Conservation (phyloP, 2,329 filamentous ascomycete genomes). For the Phaeoacremonium minimum region DNA sequence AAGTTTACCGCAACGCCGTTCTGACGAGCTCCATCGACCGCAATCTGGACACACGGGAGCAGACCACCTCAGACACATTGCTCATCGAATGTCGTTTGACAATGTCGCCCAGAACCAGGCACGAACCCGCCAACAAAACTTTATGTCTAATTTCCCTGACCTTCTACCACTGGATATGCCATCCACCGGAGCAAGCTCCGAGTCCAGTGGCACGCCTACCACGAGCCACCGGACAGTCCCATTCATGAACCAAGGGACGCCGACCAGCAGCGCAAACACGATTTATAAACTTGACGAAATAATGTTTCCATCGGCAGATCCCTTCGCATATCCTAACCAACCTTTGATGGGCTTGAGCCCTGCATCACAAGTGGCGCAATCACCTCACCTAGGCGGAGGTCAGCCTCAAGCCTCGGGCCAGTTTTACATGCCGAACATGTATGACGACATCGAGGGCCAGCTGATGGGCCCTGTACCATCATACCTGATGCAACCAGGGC, state of each 20-base stretch:
- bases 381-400: slow-evolving; percentile 21
- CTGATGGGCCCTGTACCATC: slow-evolving; percentile 67
- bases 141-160: slow-evolving; percentile 36
- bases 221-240: slow-evolving; percentile 19
- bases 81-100: slow-evolving; percentile 19
- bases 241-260: slow-evolving; percentile 19
- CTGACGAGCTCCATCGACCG: slow-evolving; percentile 18
- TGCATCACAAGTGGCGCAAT: slow-evolving; percentile 25
- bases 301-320: slow-evolving; percentile 77
- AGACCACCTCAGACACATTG: slow-evolving; percentile 9
- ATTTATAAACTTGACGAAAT: slow-evolving; percentile 70
- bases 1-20: slow-evolving; percentile 14
- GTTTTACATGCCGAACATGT: slow-evolving; percentile 48
- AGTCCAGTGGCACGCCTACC: slow-evolving; percentile 23
- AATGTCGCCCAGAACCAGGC: slow-evolving; percentile 15
- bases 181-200: slow-evolving; percentile 33
- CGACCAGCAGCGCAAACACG: slow-evolving; percentile 31
- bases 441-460: slow-evolving; percentile 69
- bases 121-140: slow-evolving; percentile 22
- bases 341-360: slow-evolving; percentile 56
- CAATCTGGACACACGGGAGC: slow-evolving; percentile 7
- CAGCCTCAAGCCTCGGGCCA: slow-evolving; percentile 30
- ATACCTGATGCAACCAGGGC: slow-evolving; percentile 58
- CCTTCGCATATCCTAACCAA: slow-evolving; percentile 76
- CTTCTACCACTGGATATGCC: slow-evolving; percentile 40